Evolutionary conservation across 2,329 filamentous ascomycete species (phyloP).

Genomic region (Domatiomyces globalis): DNA sequence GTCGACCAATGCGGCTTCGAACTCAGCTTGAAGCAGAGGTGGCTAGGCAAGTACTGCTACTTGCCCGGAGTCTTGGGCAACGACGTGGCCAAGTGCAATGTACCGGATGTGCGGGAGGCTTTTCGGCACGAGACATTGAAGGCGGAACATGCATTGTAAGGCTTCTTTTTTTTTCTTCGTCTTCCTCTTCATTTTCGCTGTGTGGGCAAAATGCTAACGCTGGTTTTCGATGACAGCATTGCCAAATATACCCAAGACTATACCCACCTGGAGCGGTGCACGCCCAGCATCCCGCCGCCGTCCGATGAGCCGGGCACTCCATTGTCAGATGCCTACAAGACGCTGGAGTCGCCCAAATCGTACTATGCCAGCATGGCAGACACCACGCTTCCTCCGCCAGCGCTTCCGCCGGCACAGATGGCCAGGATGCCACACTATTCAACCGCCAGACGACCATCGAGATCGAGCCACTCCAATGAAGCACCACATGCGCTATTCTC

Average conservation of each 20-base stretch:
- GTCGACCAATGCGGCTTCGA: constrained; percentile 94
- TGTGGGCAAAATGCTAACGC: background rate
- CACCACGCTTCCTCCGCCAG: background rate
- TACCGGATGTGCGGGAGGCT: constrained; percentile 80
- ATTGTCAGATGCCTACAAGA: constrained; percentile 11
- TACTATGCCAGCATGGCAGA: constrained; percentile 16
- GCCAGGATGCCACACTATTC: constrained; percentile 7
- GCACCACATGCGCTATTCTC: constrained; percentile 3
- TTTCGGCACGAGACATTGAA: constrained; percentile 76
- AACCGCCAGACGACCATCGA: constrained; percentile 4
- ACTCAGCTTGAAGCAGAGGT: constrained; percentile 72
- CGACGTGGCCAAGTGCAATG: constrained; percentile 87
- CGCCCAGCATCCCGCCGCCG: constrained; percentile 15
- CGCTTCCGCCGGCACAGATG: constrained; percentile 12
- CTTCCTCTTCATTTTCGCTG: background rate
- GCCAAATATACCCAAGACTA: constrained; percentile 18
- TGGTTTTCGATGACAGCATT: constrained; percentile 4
- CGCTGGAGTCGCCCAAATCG: constrained; percentile 16
- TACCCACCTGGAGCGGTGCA: constrained; percentile 16
- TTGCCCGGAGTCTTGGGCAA: constrained; percentile 72
- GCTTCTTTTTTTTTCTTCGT: background rate
- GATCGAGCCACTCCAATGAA: constrained; percentile 4
- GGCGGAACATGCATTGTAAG: constrained; percentile 72
- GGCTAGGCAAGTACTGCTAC: constrained; percentile 69
- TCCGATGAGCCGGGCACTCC: constrained; percentile 6